These are phyloP conservation scores for Corynespora cassiicola DNA, from an alignment of 2,329 filamentous ascomycete genomes.

Conservation along the genomic window DNA sequence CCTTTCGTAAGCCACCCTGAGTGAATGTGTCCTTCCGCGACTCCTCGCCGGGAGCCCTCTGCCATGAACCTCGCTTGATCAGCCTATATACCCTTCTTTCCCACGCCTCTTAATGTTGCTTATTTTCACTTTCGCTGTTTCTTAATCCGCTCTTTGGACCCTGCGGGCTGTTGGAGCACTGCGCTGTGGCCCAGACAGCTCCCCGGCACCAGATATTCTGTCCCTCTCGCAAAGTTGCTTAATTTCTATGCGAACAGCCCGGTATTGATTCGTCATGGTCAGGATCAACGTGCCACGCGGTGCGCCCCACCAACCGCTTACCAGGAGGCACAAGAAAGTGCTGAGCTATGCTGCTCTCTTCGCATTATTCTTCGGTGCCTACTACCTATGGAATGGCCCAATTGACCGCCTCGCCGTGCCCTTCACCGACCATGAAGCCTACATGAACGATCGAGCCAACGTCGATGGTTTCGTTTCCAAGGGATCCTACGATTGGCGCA, in stretches of 20 bases:
- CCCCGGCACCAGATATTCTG: neutral
- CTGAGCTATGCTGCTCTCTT: conserved; percentile 31
- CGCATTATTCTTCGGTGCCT: conserved; percentile 29
- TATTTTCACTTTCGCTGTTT: conserved; percentile 1
- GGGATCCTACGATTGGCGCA: conserved; percentile 48
- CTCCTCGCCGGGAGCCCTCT: no score
- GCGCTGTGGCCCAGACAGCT: neutral
- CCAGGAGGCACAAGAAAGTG: conserved; percentile 35
- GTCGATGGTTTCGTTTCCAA: conserved; percentile 20
- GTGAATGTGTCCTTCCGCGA: no score
- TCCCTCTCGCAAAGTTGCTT: neutral
- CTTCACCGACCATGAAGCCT: conserved; percentile 33
- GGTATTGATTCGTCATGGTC: conserved; percentile 30
- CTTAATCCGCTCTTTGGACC: conserved; percentile 1
- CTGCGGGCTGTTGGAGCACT: conserved; percentile 1
- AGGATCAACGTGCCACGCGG: conserved; percentile 35
- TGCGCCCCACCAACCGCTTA: conserved; percentile 30
- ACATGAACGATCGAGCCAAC: conserved; percentile 37
- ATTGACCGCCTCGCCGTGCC: conserved; percentile 36
- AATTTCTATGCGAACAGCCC: no score
- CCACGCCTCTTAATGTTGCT: conserved; percentile 2
- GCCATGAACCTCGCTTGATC: conserved; percentile 11
- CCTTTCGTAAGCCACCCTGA: neutral
- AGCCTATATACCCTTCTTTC: conserved; percentile 2
- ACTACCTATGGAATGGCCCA: conserved; percentile 36